Evolutionary conservation across 176 grass and related monocot genomes (phyloP).

Genomic region (Oryza coarctata): DNA sequence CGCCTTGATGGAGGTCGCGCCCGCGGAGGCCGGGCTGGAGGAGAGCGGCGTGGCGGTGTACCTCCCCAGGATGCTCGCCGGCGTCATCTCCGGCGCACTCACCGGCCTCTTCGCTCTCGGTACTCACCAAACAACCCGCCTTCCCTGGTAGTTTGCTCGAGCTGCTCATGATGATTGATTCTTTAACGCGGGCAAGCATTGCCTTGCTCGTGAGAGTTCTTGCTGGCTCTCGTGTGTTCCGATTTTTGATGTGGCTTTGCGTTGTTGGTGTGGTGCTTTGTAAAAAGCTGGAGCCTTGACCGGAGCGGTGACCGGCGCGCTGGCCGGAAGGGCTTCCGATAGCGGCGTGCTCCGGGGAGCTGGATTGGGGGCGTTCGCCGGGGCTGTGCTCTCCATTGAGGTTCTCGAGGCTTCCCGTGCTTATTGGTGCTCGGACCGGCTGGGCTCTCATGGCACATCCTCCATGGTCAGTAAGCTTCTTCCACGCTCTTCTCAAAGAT

Average conservation of each 20-base stretch:
- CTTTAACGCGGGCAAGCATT: background rate
- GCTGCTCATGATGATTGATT: background rate
- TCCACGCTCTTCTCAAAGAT: background rate
- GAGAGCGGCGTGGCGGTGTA: slow-evolving; percentile 36
- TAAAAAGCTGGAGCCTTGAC: slow-evolving; percentile 61
- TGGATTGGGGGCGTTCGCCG: slow-evolving; percentile 65
- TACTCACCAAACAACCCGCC: background rate
- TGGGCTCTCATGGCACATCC: slow-evolving; percentile 39
- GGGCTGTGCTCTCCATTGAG: slow-evolving; percentile 68
- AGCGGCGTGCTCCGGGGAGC: slow-evolving; percentile 66
- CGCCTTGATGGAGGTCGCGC: slow-evolving; percentile 47
- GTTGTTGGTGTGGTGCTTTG: background rate
- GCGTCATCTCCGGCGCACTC: slow-evolving; percentile 62
- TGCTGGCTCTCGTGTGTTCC: background rate
- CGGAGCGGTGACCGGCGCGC: slow-evolving; percentile 60
- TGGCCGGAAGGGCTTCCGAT: slow-evolving; percentile 67
- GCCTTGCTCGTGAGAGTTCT: background rate
- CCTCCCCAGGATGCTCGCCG: slow-evolving; percentile 60
- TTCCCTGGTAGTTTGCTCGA: background rate
- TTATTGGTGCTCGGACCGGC: slow-evolving; percentile 64
- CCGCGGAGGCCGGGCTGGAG: slow-evolving; percentile 24
- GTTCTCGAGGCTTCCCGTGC: slow-evolving; percentile 71
- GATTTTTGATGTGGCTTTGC: slow-evolving; percentile 16
- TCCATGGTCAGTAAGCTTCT: slow-evolving; percentile 71
- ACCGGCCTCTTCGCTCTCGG: slow-evolving; percentile 70